Percentiles rank a stretch among this genome's conserved stretches.
Evolutionary conservation across 176 grass and related monocot genomes (phyloP).

Genomic region (Raddia guianensis): DNA sequence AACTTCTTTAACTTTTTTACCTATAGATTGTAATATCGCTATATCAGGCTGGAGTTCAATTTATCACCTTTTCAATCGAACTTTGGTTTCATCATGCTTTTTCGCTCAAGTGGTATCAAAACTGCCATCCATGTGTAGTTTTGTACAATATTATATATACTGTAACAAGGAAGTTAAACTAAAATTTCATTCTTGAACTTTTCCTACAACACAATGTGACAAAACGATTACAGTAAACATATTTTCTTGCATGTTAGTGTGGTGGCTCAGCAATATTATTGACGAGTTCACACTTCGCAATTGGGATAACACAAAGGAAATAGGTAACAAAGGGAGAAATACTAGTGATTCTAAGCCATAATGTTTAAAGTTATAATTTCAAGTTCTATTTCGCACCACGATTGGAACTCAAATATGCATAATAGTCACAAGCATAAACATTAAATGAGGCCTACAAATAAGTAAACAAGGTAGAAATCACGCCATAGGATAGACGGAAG

Average conservation of each 20-base stretch:
- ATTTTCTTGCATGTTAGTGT: constrained; percentile 1
- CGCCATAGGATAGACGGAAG: neutral
- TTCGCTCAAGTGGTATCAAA: neutral
- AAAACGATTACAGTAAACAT: neutral
- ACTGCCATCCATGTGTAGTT: neutral
- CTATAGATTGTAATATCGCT: constrained; percentile 23
- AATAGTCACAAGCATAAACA: constrained; percentile 2
- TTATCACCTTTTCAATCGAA: constrained; percentile 9
- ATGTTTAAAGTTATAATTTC: neutral
- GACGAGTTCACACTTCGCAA: neutral
- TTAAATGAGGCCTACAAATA: neutral
- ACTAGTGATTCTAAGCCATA: constrained; percentile 7
- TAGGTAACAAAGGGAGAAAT: neutral
- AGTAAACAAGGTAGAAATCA: neutral
- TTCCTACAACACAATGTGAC: neutral
- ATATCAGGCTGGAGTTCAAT: constrained; percentile 13
- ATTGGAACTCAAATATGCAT: constrained; percentile 1
- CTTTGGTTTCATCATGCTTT: constrained; percentile 7
- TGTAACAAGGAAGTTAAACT: constrained; percentile 5
- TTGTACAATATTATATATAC: neutral
- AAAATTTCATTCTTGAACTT: neutral
- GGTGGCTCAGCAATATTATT: neutral
- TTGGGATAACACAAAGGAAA: neutral
- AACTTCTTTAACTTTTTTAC: neutral
- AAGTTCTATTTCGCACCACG: constrained; percentile 3